These are phyloP conservation scores for Leersia perrieri DNA, from an alignment of 176 grass and related monocot species.

Conservation along the genomic window DNA sequence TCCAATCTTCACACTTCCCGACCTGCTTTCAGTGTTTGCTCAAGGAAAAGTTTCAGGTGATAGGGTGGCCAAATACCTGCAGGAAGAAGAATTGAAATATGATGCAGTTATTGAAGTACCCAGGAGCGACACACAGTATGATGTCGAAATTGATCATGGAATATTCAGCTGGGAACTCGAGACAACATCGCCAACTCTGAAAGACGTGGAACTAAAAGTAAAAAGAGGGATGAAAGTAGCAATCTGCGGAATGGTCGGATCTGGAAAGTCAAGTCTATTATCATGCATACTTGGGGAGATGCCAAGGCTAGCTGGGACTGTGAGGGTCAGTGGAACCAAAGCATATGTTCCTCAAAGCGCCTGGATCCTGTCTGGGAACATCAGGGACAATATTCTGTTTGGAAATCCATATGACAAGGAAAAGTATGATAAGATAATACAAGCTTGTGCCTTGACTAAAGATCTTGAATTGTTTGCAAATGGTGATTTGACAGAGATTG, in stretches of 20 bases:
- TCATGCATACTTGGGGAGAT: constrained; percentile 98
- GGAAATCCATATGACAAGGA: constrained; percentile 70
- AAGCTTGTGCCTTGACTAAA: constrained; percentile 75
- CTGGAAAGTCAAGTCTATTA: constrained; percentile 91
- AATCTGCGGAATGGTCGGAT: constrained; percentile 90
- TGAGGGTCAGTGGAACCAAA: constrained; percentile 75
- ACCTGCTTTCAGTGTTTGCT: constrained; percentile 89
- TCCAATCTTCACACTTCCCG: constrained; percentile 83
- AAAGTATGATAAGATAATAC: constrained; percentile 75
- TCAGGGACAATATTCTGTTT: constrained; percentile 96
- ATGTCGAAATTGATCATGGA: constrained; percentile 74
- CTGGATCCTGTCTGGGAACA: constrained; percentile 96
- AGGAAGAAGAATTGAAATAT: constrained; percentile 83
- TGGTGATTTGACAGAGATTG: constrained; percentile 96
- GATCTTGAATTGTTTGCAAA: constrained; percentile 92
- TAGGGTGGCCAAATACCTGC: constrained; percentile 76
- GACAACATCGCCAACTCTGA: constrained; percentile 59
- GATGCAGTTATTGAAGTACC: constrained; percentile 60
- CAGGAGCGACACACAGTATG: constrained; percentile 50
- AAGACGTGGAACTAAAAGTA: constrained; percentile 69
- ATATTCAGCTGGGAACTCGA: constrained; percentile 81
- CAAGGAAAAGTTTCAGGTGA: constrained; percentile 98
- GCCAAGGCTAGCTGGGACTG: constrained; percentile 64
- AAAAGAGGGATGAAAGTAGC: constrained; percentile 94
- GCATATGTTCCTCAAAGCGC: constrained; percentile 96